These are phyloP conservation scores for Oenanthe javanica DNA, from an alignment of 140 eudicot genomes.

Conservation along the genomic window DNA sequence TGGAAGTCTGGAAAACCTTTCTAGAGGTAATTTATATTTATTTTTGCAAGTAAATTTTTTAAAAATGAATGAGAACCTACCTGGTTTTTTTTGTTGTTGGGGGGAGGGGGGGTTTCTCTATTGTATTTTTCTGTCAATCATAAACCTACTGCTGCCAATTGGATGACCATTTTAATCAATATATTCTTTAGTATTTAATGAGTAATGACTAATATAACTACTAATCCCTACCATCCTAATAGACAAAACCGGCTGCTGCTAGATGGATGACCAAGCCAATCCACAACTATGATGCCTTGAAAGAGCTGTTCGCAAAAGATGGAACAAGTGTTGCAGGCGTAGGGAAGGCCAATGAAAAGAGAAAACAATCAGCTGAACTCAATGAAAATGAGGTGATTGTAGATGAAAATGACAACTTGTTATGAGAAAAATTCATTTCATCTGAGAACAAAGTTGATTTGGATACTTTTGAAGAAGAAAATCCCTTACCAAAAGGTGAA, in stretches of 20 bases:
- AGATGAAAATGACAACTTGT: not conserved
- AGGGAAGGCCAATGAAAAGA: not conserved
- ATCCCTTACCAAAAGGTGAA: not conserved
- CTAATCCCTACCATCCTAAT: not conserved
- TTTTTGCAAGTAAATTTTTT: not conserved
- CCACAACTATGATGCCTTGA: conserved; percentile 4
- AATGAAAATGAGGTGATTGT: conserved; percentile 8
- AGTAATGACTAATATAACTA: not conserved
- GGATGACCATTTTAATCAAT: not conserved
- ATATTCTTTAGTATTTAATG: not conserved
- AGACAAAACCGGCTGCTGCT: conserved; percentile 2
- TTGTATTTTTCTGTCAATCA: not conserved
- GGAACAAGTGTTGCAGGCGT: not conserved
- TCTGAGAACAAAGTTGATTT: not conserved
- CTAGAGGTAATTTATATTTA: not conserved
- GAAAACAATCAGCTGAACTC: not conserved
- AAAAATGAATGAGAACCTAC: too few relatives aligned
- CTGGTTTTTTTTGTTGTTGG: not conserved
- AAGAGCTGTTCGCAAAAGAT: not conserved
- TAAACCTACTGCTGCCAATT: not conserved
- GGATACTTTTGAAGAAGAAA: not conserved
- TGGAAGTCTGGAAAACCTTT: conserved; percentile 8
- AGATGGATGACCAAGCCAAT: conserved; percentile 1
- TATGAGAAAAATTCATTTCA: not conserved
- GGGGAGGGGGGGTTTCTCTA: too few relatives aligned